phyloP scores from a whole-genome alignment of 352 stramenopile genomes.

The Globisporangium sylvaticum region DNA sequence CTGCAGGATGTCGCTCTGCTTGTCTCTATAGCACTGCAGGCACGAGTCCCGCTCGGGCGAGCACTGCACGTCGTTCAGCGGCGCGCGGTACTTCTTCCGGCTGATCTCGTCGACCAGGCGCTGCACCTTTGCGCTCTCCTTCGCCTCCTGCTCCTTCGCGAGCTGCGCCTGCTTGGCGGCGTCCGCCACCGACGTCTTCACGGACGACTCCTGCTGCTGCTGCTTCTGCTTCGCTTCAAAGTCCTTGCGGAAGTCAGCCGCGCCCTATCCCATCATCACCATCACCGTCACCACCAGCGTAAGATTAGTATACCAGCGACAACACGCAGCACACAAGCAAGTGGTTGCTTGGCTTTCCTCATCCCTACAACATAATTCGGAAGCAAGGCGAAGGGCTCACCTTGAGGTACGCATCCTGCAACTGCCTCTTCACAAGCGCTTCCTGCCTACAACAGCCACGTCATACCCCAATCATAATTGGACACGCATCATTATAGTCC shows the following conservation, averaged over 20 bases:
- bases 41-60: constrained; percentile 69
- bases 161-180: constrained; percentile 49
- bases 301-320: not conserved
- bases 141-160: constrained; percentile 67
- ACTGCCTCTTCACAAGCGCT: constrained; percentile 61
- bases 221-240: constrained; percentile 45
- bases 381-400: constrained; percentile 17
- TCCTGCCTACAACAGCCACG: constrained; percentile 41
- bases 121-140: constrained; percentile 64
- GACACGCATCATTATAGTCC: not conserved
- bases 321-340: not conserved
- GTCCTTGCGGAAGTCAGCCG: constrained; percentile 66
- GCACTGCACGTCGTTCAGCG: constrained; percentile 80
- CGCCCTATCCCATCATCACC: constrained; percentile 32
- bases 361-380: not conserved
- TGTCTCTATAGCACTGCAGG: constrained; percentile 86
- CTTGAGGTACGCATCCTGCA: constrained; percentile 76
- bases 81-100: constrained; percentile 81
- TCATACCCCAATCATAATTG: too few relatives aligned
- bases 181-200: constrained; percentile 8
- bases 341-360: not conserved
- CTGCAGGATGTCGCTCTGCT: constrained; percentile 70
- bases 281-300: not conserved
- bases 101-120: constrained; percentile 75
- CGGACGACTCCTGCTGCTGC: not conserved